These are phyloP conservation scores for Porogramme epimiltina DNA, from an alignment of 1,284 basidiomycete species.

Conservation along the genomic window DNA sequence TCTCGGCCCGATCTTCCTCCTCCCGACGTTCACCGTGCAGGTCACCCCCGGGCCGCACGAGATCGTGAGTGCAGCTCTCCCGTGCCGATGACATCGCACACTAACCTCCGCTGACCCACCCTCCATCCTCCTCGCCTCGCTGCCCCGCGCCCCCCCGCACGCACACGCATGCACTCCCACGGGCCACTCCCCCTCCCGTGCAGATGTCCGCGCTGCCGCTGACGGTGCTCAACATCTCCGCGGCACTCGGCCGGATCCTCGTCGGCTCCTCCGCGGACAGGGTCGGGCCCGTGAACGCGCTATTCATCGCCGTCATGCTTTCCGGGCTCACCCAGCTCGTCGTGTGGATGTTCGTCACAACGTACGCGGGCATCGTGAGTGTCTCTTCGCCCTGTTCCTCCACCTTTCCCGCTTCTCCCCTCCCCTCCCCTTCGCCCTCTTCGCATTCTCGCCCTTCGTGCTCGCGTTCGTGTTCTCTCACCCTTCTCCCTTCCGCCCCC, in stretches of 20 bases:
- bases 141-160: too few species aligned
- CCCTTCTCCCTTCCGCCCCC: not conserved
- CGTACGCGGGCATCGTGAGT: conserved; percentile 28
- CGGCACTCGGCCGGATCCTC: conserved; percentile 24
- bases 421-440: not conserved
- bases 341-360: conserved; percentile 28
- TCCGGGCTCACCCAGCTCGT: conserved; percentile 30
- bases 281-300: conserved; percentile 28
- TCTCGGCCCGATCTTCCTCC: conserved; percentile 20
- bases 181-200: conserved; percentile 6
- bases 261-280: conserved; percentile 28
- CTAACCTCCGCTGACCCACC: not conserved
- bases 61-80: conserved; percentile 9
- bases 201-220: conserved; percentile 20
- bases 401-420: not conserved
- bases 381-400: not conserved
- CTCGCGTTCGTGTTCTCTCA: not conserved
- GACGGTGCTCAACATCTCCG: conserved; percentile 26
- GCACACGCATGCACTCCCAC: not conserved
- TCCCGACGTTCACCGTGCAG: conserved; percentile 21
- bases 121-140: not conserved
- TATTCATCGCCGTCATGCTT: conserved; percentile 22
- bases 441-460: too few species aligned
- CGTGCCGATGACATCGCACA: not conserved
- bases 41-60: conserved; percentile 16